Evolutionary conservation across 2,329 filamentous ascomycete genomes (phyloP).

Genomic region (Aureobasidium sp.): DNA sequence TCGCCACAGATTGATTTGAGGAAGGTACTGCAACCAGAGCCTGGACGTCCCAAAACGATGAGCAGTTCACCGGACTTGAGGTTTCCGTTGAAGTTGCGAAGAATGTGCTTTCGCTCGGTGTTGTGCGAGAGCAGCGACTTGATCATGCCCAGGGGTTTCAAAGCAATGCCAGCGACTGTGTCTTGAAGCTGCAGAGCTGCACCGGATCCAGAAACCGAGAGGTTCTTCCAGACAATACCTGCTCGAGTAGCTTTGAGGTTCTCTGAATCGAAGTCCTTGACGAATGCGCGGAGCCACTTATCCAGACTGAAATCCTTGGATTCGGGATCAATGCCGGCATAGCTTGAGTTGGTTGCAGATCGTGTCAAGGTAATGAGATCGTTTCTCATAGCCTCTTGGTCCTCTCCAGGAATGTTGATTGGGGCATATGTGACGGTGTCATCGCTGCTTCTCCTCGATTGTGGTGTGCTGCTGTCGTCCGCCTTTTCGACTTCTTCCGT

Average conservation of each 20-base stretch:
- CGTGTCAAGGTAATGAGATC: not conserved
- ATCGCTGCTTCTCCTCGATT: not conserved
- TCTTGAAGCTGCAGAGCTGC: slow-evolving; percentile 59
- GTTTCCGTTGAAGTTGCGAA: slow-evolving; percentile 45
- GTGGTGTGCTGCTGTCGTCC: not conserved
- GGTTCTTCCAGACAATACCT: slow-evolving; percentile 55
- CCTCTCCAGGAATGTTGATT: not conserved
- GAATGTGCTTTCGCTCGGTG: slow-evolving; percentile 38
- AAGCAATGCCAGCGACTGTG: slow-evolving; percentile 52
- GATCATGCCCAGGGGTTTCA: slow-evolving; percentile 42
- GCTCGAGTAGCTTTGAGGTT: slow-evolving; percentile 46
- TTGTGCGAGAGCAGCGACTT: slow-evolving; percentile 20
- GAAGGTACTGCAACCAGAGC: slow-evolving; percentile 53
- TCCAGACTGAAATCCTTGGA: slow-evolving; percentile 45
- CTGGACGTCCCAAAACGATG: slow-evolving; percentile 56
- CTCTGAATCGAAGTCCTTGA: slow-evolving; percentile 45
- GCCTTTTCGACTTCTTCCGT: not conserved
- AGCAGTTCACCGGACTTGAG: slow-evolving; percentile 42
- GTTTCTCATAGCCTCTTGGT: not conserved
- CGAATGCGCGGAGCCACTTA: slow-evolving; percentile 43
- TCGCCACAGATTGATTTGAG: slow-evolving; percentile 55
- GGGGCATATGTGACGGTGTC: not conserved
- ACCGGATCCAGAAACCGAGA: slow-evolving; percentile 59
- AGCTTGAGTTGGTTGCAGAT: slow-evolving; percentile 25
- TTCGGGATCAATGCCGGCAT: slow-evolving; percentile 41